phyloP scores from a whole-genome alignment of 306 rosid species.

The Rosa lucieae region DNA sequence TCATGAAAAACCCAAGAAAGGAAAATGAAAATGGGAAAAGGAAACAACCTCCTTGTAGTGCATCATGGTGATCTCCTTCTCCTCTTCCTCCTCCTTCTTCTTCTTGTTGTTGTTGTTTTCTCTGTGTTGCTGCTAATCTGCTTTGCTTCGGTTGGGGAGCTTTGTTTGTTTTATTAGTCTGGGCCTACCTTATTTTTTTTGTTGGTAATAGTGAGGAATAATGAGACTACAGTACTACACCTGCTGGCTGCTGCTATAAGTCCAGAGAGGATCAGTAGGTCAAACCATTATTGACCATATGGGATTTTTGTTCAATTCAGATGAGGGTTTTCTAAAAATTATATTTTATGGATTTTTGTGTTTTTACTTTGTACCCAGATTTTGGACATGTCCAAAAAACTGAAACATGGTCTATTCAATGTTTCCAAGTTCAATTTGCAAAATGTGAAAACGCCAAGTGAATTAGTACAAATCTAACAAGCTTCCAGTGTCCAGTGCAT shows the following conservation, averaged over 20 bases:
- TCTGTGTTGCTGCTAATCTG: neutral
- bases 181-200: neutral
- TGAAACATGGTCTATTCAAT: neutral
- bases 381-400: neutral
- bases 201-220: neutral
- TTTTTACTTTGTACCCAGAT: neutral
- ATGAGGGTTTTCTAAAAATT: neutral
- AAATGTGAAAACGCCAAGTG: neutral
- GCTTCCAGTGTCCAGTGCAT: neutral
- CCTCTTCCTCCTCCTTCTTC: neutral
- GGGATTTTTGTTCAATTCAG: neutral
- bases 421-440: neutral
- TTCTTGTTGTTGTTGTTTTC: too few relatives aligned
- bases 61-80: conserved; percentile 52
- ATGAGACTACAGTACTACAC: neutral
- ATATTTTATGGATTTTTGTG: neutral
- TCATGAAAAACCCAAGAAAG: neutral
- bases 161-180: neutral
- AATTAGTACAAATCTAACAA: neutral
- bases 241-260: neutral
- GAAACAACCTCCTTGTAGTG: conserved; percentile 62
- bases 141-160: neutral
- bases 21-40: neutral
- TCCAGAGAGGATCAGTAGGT: conserved; percentile 9
- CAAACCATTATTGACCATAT: neutral